A percentile compares a stretch with the other conserved stretches of the same genome.
Conservation (phyloP, 805 yeast genomes). For the Lachancea fermentati region DNA sequence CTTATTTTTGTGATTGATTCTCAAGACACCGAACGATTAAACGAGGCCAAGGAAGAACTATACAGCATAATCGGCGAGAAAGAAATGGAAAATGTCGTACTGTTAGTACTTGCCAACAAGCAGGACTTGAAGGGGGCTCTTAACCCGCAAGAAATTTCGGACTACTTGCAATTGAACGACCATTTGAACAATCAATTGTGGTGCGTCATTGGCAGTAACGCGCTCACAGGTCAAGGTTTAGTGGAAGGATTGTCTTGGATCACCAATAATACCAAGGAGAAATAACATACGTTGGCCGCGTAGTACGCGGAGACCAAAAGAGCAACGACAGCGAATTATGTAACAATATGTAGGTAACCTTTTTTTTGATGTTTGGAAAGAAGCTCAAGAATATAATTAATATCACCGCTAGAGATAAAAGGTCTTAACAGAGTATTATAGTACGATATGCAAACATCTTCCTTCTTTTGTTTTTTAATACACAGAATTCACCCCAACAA, state of each 20-base stretch:
- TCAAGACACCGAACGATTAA: slow-evolving; percentile 63
- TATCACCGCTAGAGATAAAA: background rate
- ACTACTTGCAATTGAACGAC: slow-evolving; percentile 56
- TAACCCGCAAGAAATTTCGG: slow-evolving; percentile 76
- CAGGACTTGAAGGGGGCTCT: slow-evolving; percentile 71
- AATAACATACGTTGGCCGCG: no score
- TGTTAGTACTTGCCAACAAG: slow-evolving; percentile 84
- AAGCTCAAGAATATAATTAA: background rate
- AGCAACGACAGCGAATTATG: no score
- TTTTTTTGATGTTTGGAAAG: slow-evolving; percentile 1
- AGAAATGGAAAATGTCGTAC: slow-evolving; percentile 72
- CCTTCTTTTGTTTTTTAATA: background rate
- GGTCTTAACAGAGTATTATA: background rate
- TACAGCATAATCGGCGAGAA: slow-evolving; percentile 74
- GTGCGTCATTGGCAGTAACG: slow-evolving; percentile 90
- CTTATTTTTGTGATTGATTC: slow-evolving; percentile 87
- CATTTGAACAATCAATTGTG: slow-evolving; percentile 64
- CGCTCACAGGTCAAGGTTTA: slow-evolving; percentile 84
- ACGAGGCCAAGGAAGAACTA: slow-evolving; percentile 73
- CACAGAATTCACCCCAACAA: slow-evolving; percentile 14
- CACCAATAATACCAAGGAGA: slow-evolving; percentile 45
- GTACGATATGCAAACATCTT: background rate
- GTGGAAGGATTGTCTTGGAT: slow-evolving; percentile 87
- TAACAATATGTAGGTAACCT: background rate
- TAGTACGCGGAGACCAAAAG: no score